Percentiles rank a stretch among this genome's conserved stretches.
phyloP scores from a whole-genome alignment of 2,329 filamentous ascomycete genomes.

The Rutstroemia sp. region DNA sequence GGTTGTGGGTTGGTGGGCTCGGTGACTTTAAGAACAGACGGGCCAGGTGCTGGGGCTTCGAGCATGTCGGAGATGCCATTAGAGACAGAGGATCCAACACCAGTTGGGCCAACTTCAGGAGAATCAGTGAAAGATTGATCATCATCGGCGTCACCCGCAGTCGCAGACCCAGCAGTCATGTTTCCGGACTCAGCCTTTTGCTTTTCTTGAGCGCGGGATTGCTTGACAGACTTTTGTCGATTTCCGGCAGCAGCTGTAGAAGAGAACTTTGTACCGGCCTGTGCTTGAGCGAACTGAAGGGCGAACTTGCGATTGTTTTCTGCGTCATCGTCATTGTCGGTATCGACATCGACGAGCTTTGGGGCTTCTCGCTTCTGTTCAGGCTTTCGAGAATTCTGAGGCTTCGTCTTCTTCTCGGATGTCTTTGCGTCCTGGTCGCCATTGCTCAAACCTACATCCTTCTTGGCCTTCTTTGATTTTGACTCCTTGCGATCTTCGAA shows the following conservation, averaged over 20 bases:
- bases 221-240: slow-evolving; percentile 56
- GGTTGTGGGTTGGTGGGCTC: slow-evolving; percentile 49
- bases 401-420: slow-evolving; percentile 20
- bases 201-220: slow-evolving; percentile 51
- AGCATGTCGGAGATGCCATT: slow-evolving; percentile 81
- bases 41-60: slow-evolving; percentile 59
- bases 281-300: slow-evolving; percentile 60
- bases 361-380: slow-evolving; percentile 3
- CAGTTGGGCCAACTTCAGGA: slow-evolving; percentile 49
- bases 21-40: slow-evolving; percentile 72
- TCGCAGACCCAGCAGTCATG: slow-evolving; percentile 59
- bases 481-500: slow-evolving; percentile 20
- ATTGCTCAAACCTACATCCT: slow-evolving; percentile 19
- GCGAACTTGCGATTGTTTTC: slow-evolving; percentile 66
- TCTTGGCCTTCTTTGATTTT: slow-evolving; percentile 23
- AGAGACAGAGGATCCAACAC: slow-evolving; percentile 32
- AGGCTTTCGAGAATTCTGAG: not conserved
- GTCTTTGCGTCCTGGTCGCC: slow-evolving; percentile 19
- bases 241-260: slow-evolving; percentile 44
- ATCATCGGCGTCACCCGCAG: slow-evolving; percentile 71
- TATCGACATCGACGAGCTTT: slow-evolving; percentile 9
- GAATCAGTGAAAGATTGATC: slow-evolving; percentile 67
- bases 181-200: slow-evolving; percentile 34
- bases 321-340: slow-evolving; percentile 46
- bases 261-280: slow-evolving; percentile 53